Evolutionary conservation across 495 filamentous ascomycete species (phyloP).

Genomic region (Zalerion maritima): DNA sequence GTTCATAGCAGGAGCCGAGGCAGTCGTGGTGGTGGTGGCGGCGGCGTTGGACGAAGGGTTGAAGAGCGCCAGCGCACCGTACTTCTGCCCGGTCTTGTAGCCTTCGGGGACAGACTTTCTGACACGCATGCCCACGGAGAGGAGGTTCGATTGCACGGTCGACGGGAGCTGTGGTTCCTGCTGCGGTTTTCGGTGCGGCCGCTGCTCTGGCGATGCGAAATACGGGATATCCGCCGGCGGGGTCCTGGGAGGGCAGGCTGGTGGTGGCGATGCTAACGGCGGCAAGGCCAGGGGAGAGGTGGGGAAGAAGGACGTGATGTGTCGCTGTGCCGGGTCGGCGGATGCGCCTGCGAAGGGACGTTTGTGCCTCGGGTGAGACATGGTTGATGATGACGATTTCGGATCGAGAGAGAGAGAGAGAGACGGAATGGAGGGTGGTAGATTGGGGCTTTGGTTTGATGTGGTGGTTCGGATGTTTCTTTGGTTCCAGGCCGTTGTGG

Average conservation of each 20-base stretch:
- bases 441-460: not conserved
- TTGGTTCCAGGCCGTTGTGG: too few relatives aligned
- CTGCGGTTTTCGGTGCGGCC: conserved; percentile 24
- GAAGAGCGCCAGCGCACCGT: conserved; percentile 31
- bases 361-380: conserved; percentile 31
- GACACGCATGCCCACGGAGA: conserved; percentile 83
- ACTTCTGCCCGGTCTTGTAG: conserved; percentile 57
- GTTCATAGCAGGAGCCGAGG: conserved; percentile 4
- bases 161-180: conserved; percentile 38
- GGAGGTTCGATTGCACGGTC: conserved; percentile 57
- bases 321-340: conserved; percentile 31
- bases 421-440: too few relatives aligned
- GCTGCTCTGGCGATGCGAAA: conserved; percentile 5
- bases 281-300: conserved; percentile 5
- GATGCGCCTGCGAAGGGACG: conserved; percentile 36
- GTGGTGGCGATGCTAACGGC: conserved; percentile 4
- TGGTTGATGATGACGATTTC: too few relatives aligned
- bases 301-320: conserved; percentile 35
- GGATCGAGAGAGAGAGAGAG: too few relatives aligned
- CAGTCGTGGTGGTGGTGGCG: not conserved
- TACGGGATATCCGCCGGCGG: not conserved
- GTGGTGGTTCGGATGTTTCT: not conserved
- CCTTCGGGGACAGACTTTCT: conserved; percentile 85
- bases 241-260: not conserved
- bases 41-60: conserved; percentile 12